Evolutionary conservation across 208 protist genomes (phyloP), one percentile per base, ranked within the genome.

Genomic region (Trypanosoma congolense): DNA sequence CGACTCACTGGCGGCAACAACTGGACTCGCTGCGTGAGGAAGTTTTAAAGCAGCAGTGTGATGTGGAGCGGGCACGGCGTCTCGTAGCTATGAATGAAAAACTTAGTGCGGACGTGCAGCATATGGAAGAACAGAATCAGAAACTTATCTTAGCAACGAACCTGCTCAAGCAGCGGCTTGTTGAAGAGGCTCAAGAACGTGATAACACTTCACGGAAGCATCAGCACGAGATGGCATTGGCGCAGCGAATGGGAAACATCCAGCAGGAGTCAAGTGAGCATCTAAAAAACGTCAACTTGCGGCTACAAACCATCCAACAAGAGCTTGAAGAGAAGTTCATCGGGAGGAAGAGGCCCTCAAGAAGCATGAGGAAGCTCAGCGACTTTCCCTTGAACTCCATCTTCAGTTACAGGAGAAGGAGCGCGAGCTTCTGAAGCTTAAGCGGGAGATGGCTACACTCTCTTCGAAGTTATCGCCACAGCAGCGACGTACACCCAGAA

Each of bases 71-170:
- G 0, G 65, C 83, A 4, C 61, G 73, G 55, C 67, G 75, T 16
- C 53, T 90, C 19, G 75, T 77, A 14, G 36, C 56, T 16, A 73
- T 86, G 52, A 94, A 90, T 61, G 73, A 85, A 48, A 64, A 48
- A 4, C 66, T 94, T 25, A 73, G 73, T 14, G 46, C 54, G 0
- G 79, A 88, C 61, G 52, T 92, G 12, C 73, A 70, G 28, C 69
- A 66, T 9, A 48, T 94, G 46, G 80, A 74, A 49, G 78, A 86
- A 56, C 87, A 94, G 65, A 90, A 90, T 48, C 77, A 92, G 36
- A 79, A 86, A 40, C 65, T 94, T n/a, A 59, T 90, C 41, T 31
- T 80, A 31, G 87, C 87, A 33, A 73, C 80, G 6, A 75, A 83
- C 4, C 61, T 90, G 38, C 70, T 94, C 18, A 87, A 87, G 71